phyloP scores from a whole-genome alignment of 192 early-diverging fungal species.

The Oehlia diaphana region DNA sequence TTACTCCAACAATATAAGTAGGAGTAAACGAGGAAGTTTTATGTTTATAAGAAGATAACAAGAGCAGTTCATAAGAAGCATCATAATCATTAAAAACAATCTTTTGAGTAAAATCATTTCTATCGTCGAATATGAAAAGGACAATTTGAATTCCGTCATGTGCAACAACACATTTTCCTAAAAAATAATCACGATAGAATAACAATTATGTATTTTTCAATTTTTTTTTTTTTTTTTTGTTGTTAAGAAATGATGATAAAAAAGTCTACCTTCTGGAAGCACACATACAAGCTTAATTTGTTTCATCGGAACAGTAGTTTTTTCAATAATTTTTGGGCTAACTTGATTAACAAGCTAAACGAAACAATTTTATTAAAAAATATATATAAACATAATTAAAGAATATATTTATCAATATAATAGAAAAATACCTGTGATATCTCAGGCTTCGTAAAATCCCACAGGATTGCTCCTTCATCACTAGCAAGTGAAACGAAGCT shows the following conservation, averaged over 20 bases:
- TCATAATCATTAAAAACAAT: conserved; percentile 12
- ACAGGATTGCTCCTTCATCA: conserved; percentile 56
- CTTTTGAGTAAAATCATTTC: background rate
- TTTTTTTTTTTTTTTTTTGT: no score
- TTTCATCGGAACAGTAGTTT: background rate
- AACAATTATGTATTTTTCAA: no score
- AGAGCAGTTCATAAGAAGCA: conserved; percentile 8
- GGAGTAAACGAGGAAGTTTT: background rate
- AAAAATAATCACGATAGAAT: background rate
- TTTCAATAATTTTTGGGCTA: conserved; percentile 7
- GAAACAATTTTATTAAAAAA: background rate
- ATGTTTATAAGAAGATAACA: conserved; percentile 19
- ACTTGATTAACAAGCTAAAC: conserved; percentile 13
- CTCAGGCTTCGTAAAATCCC: conserved; percentile 46
- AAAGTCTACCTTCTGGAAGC: background rate
- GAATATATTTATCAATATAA: background rate
- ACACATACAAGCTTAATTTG: conserved; percentile 17
- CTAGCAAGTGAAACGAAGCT: conserved; percentile 50
- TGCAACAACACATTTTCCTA: conserved; percentile 8
- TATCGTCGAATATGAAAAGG: background rate
- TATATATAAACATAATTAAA: background rate
- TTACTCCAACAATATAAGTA: conserved; percentile 21
- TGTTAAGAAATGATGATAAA: no score
- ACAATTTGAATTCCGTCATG: conserved; percentile 14
- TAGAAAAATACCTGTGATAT: conserved; percentile 39